Percentiles rank a stretch among this genome's conserved stretches.
Evolutionary conservation across 768 basidiomycete species (phyloP).

Genomic region (Pleurotus salmoneostramineus): DNA sequence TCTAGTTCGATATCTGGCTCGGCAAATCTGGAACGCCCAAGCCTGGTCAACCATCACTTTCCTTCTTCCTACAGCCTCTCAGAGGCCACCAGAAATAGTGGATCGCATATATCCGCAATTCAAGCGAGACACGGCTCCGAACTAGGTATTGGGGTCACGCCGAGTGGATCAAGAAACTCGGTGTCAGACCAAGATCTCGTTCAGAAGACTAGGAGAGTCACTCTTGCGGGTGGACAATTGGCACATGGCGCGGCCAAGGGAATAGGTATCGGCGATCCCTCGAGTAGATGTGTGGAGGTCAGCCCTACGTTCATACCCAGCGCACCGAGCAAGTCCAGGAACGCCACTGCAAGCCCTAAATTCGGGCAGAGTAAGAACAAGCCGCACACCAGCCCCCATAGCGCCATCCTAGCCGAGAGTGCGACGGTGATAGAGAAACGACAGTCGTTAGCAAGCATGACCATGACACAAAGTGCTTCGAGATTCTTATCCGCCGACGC

Average conservation of each 20-base stretch:
- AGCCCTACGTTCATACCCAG: background rate
- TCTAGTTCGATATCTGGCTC: background rate
- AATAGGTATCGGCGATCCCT: background rate
- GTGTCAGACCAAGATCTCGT: background rate
- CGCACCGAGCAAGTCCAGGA: background rate
- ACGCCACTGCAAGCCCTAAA: background rate
- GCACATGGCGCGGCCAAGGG: background rate
- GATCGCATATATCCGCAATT: too few relatives aligned
- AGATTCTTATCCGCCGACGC: background rate
- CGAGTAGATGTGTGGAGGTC: background rate
- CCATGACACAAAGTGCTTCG: background rate
- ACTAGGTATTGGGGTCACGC: background rate
- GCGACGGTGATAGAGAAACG: background rate
- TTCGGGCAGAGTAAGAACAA: background rate
- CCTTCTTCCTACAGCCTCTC: background rate
- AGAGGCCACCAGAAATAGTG: background rate
- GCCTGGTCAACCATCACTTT: background rate
- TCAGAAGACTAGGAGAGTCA: background rate
- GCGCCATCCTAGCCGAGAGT: background rate
- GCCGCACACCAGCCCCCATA: background rate
- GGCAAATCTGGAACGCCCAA: background rate
- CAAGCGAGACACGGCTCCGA: background rate
- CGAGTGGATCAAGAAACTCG: background rate
- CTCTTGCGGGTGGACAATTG: background rate
- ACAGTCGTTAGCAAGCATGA: background rate